Base-by-base conservation (phyloP, 1,139 yeast species). In the Geotrichum citri-aurantii region DNA sequence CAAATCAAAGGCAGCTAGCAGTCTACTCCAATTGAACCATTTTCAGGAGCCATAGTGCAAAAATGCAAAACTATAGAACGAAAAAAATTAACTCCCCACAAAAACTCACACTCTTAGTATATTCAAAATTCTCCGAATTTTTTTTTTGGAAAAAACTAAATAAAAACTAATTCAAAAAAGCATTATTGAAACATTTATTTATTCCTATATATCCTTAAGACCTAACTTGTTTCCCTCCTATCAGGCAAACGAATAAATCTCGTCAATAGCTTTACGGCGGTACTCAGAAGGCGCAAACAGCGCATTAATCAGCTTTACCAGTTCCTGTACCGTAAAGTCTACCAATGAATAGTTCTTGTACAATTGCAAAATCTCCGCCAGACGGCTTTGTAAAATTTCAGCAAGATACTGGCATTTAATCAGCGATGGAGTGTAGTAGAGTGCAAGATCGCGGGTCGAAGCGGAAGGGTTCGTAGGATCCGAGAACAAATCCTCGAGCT, bases 311-410 rank as follows among this genome's bases (percentile, higher is more conserved):
- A 91, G 74, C 10, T 74, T 69, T 3, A 84, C 77, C 58, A 92
- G 73, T 71, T 91, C 97, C 1, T 77, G 75, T 0, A 95, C 83
- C 8, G 81, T 75, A 61, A 88, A 80, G 65, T 90, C 91, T 62
- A 79, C 88, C 61, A 89, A 82, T 58, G 84, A 86, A 17, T 92
- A 95, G 62, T 83, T 83, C 66, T 85, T 86, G 66, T 86, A 87
- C 67, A 82, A 70, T 33, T 82, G 86, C 79, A 86, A 79, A 54
- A 91, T 90, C 50, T 84, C 86, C 42, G 79, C 83, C 69, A 91
- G 74, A 65, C 84, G 71, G 58, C 73, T 66, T 55, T 67, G 69
- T 26, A 75, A 64, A 29, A 75, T 63, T 58, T 71, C 71, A 12
- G 66, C 67, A 48, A 75, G 65, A 54, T 70, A 70, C 60, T 72